Evolutionary conservation across 495 filamentous ascomycete species (phyloP).

Genomic region (Annulohypoxylon bovei): DNA sequence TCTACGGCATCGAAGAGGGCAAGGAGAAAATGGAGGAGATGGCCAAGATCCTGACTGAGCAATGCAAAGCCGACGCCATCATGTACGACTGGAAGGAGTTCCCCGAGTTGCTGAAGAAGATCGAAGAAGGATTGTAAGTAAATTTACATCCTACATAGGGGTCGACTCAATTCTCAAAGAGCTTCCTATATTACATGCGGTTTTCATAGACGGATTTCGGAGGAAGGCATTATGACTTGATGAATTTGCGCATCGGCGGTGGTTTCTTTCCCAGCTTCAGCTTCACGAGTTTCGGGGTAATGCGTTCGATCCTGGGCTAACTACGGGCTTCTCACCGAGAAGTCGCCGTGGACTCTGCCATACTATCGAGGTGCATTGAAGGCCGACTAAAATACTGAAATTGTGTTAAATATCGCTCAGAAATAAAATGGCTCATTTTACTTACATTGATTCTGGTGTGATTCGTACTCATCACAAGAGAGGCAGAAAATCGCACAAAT

Average conservation of each 20-base stretch:
- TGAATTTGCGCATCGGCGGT: conserved; percentile 14
- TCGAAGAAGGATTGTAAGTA: conserved; percentile 59
- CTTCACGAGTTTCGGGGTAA: conserved; percentile 6
- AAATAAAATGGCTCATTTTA: conserved; percentile 34
- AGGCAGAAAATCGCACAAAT: conserved; percentile 24
- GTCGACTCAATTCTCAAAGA: conserved; percentile 2
- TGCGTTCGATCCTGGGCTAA: conserved; percentile 13
- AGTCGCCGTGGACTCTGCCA: conserved; percentile 9
- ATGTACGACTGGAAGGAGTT: conserved; percentile 93
- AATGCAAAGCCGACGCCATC: conserved; percentile 73
- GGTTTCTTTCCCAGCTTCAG: conserved; percentile 1
- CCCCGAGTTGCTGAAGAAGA: conserved; percentile 70
- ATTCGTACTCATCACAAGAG: conserved; percentile 9
- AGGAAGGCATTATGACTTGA: conserved; percentile 5
- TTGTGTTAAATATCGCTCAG: conserved; percentile 26
- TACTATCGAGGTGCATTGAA: conserved; percentile 12
- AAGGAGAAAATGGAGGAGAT: conserved; percentile 77
- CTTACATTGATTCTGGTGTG: conserved; percentile 14
- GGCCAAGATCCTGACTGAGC: conserved; percentile 71
- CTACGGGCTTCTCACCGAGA: conserved; percentile 14
- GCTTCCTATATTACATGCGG: conserved; percentile 5
- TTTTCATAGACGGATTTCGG: conserved; percentile 2
- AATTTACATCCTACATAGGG: neutral
- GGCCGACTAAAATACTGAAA: conserved; percentile 8
- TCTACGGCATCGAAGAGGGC: conserved; percentile 67